Conservation (phyloP, 2,329 filamentous ascomycete species). For the Fusarium succisae region DNA sequence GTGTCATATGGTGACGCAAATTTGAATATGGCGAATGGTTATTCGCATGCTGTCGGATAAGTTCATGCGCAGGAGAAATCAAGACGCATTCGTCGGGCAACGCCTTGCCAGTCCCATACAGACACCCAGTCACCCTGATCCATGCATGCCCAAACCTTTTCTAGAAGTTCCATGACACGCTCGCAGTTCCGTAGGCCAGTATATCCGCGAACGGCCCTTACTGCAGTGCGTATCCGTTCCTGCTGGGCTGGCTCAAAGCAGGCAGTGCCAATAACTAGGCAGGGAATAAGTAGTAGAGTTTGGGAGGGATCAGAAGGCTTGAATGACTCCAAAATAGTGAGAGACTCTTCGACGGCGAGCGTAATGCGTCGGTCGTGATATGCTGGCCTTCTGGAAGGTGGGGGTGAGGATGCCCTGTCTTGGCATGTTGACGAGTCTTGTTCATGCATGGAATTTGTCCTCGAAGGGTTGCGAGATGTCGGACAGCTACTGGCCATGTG, state of each 20-base stretch:
- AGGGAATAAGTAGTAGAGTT: constrained; percentile 68
- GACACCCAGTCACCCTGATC: constrained; percentile 64
- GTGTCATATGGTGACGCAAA: neutral
- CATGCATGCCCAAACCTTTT: constrained; percentile 69
- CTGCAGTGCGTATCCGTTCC: constrained; percentile 59
- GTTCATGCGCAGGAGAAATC: constrained; percentile 65
- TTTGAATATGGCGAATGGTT: constrained; percentile 8
- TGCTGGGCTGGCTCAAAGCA: constrained; percentile 64
- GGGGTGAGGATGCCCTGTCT: constrained; percentile 52
- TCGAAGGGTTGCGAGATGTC: constrained; percentile 49
- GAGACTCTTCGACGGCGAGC: constrained; percentile 64
- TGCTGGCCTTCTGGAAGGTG: constrained; percentile 57
- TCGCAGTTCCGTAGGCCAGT: constrained; percentile 69
- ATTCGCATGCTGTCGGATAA: neutral
- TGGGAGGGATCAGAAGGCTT: constrained; percentile 66
- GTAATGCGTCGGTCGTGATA: constrained; percentile 63
- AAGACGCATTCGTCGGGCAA: constrained; percentile 62
- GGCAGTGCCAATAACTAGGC: constrained; percentile 68
- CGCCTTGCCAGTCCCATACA: constrained; percentile 72
- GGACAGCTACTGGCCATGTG: constrained; percentile 45
- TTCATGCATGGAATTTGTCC: constrained; percentile 55
- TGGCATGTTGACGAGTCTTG: constrained; percentile 39
- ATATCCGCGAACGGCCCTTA: constrained; percentile 64
- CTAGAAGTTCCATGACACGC: constrained; percentile 61
- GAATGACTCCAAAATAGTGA: constrained; percentile 64